Conservation (phyloP, 2,329 filamentous ascomycete genomes). For the Huntiella omanensis region DNA sequence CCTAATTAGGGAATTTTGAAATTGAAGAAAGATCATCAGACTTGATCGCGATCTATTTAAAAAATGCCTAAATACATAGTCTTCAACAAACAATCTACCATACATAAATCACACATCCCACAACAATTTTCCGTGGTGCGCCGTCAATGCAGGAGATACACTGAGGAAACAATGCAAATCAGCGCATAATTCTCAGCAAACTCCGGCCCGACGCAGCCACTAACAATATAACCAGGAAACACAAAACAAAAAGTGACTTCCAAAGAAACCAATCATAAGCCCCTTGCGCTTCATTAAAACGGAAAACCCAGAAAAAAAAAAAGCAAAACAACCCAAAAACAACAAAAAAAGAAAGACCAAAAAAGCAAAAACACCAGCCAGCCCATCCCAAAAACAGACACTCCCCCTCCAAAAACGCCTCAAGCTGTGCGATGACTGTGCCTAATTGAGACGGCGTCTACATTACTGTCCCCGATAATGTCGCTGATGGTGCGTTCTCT, state of each 20-base stretch:
- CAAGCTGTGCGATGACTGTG: background rate
- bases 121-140: too few species aligned
- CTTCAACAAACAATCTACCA: too few species aligned
- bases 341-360: background rate
- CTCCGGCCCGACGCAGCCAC: too few species aligned
- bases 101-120: too few species aligned
- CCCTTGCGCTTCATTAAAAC: background rate
- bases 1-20: too few species aligned
- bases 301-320: background rate
- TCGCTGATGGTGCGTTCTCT: background rate
- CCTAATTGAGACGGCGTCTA: background rate
- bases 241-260: conserved; percentile 1
- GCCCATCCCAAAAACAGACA: background rate
- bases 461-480: background rate
- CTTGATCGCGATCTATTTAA: too few species aligned
- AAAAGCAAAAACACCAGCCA: conserved; percentile 1
- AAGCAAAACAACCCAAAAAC: background rate
- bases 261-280: background rate
- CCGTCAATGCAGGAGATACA: too few species aligned
- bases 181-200: too few species aligned
- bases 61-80: too few species aligned
- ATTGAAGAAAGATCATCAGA: too few species aligned
- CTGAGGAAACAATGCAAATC: too few species aligned
- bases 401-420: background rate
- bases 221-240: background rate